Evolutionary conservation across 805 yeast species (phyloP).

Genomic region (Brettanomyces anomalus): DNA sequence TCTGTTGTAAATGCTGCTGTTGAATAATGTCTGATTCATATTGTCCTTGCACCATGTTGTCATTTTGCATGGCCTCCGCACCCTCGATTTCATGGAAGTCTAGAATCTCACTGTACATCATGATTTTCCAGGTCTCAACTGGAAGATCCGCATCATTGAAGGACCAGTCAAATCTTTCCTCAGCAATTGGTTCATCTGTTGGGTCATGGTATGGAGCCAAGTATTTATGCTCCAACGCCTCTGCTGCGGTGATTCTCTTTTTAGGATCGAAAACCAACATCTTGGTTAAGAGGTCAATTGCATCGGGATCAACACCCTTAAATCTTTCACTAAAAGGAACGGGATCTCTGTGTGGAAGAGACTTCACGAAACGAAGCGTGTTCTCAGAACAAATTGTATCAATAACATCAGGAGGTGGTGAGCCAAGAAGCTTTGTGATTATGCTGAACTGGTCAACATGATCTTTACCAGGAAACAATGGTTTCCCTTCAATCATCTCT

Average conservation of each 20-base stretch:
- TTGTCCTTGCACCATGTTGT: slow-evolving; percentile 6
- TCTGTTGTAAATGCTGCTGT: slow-evolving; percentile 12
- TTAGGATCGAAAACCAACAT: slow-evolving; percentile 95
- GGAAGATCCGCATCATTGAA: slow-evolving; percentile 97
- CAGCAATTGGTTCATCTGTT: slow-evolving; percentile 92
- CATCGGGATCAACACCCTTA: slow-evolving; percentile 70
- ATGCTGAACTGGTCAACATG: slow-evolving; percentile 97
- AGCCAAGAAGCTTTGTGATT: slow-evolving; percentile 85
- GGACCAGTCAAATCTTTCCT: slow-evolving; percentile 92
- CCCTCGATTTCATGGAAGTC: slow-evolving; percentile 89
- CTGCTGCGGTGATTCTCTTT: slow-evolving; percentile 86
- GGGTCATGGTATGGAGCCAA: slow-evolving; percentile 96
- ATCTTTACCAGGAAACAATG: slow-evolving; percentile 95
- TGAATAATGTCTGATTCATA: slow-evolving; percentile 17
- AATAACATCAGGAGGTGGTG: slow-evolving; percentile 94
- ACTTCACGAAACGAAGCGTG: slow-evolving; percentile 86
- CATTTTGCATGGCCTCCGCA: slow-evolving; percentile 17
- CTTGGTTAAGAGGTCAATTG: slow-evolving; percentile 77
- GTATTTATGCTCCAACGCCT: slow-evolving; percentile 84
- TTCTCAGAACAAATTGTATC: slow-evolving; percentile 94
- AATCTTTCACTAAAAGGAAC: slow-evolving; percentile 79
- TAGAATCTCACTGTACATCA: slow-evolving; percentile 96
- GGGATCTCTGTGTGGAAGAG: slow-evolving; percentile 90
- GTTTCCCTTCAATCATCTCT: slow-evolving; percentile 96
- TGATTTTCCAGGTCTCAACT: slow-evolving; percentile 96